Conservation (phyloP, 345 rosid species). For the Euphorbia pulcherrima region DNA sequence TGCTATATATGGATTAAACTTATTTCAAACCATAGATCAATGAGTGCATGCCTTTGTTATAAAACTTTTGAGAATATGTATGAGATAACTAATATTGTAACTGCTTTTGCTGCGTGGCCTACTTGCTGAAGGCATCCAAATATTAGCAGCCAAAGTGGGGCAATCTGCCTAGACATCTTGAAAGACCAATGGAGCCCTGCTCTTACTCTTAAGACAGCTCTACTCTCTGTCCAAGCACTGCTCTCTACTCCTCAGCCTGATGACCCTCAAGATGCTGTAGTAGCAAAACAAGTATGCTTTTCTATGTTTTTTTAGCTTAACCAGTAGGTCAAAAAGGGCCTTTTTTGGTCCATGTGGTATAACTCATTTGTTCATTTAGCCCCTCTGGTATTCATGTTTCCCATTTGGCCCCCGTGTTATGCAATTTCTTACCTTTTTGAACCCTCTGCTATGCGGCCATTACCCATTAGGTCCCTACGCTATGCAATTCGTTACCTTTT, state of each 20-base stretch:
- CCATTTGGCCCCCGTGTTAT: too few species aligned
- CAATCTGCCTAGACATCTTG: conserved; percentile 93
- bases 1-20: background rate
- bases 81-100: background rate
- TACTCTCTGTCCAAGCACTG: conserved; percentile 90
- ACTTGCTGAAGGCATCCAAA: conserved; percentile 83
- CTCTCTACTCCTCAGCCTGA: conserved; percentile 92
- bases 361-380: too few species aligned
- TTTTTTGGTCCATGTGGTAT: too few species aligned
- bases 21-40: background rate
- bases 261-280: conserved; percentile 99
- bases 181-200: conserved; percentile 99
- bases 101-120: background rate
- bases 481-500: too few species aligned
- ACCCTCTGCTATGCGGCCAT: too few species aligned
- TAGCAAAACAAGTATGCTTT: conserved; percentile 82
- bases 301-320: conserved; percentile 8
- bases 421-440: too few species aligned
- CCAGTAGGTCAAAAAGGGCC: too few species aligned
- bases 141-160: conserved; percentile 98
- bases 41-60: background rate
- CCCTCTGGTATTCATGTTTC: too few species aligned
- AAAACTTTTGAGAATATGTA: background rate
- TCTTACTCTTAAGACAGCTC: conserved; percentile 93
- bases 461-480: too few species aligned